Conservation (phyloP, 805 yeast genomes). For the Teunomyces lycoperdinae region DNA sequence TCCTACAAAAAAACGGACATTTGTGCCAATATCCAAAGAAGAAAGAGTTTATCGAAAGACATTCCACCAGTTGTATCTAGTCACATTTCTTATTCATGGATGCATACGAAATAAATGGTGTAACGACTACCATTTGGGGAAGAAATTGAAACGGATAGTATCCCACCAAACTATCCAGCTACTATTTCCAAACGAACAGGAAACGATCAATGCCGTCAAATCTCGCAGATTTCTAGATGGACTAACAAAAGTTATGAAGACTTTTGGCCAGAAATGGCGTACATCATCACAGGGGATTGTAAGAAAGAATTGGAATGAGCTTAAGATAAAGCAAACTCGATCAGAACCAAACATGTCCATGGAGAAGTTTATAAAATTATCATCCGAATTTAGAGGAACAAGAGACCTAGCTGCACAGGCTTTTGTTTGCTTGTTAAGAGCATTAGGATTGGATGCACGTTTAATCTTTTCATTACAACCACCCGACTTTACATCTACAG, state of each 20-base stretch:
- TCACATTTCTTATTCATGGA: slow-evolving; percentile 65
- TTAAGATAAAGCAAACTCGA: slow-evolving; percentile 19
- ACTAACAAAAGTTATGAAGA: slow-evolving; percentile 59
- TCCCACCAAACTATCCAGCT: slow-evolving; percentile 47
- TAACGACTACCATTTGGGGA: slow-evolving; percentile 43
- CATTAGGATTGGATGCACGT: slow-evolving; percentile 69
- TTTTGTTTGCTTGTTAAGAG: slow-evolving; percentile 70
- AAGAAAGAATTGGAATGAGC: slow-evolving; percentile 35
- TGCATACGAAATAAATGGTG: slow-evolving; percentile 73
- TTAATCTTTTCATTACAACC: slow-evolving; percentile 85
- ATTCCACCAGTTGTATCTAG: slow-evolving; percentile 58
- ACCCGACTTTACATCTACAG: slow-evolving; percentile 64
- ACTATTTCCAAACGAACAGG: slow-evolving; percentile 26
- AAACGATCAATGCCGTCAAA: slow-evolving; percentile 32
- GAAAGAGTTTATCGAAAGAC: slow-evolving; percentile 52
- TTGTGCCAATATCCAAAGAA: slow-evolving; percentile 45
- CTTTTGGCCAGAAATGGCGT: slow-evolving; percentile 57
- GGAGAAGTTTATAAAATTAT: slow-evolving; percentile 40
- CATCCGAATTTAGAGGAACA: slow-evolving; percentile 58
- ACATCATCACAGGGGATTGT: slow-evolving; percentile 41
- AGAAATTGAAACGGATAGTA: slow-evolving; percentile 41
- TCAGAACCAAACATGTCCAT: slow-evolving; percentile 29
- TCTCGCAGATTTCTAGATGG: slow-evolving; percentile 76
- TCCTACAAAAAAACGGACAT: slow-evolving; percentile 21
- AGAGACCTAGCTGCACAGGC: slow-evolving; percentile 85